phyloP scores from a whole-genome alignment of 2,329 filamentous ascomycete genomes.

The Trichoderma atrobrunneum region DNA sequence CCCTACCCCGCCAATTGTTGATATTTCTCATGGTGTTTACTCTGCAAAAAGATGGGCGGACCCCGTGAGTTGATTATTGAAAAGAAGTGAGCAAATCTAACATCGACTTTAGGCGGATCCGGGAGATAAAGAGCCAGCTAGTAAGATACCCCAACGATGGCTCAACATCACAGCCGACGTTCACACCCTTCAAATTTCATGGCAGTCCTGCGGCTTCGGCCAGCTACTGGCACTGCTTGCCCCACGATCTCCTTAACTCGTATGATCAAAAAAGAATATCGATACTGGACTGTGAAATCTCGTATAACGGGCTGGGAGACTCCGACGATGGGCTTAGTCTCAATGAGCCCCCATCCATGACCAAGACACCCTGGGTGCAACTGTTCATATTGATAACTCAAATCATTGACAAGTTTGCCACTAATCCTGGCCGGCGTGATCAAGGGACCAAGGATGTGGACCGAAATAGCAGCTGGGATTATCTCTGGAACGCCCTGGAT shows the following conservation, averaged over 20 bases:
- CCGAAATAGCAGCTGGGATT: neutral
- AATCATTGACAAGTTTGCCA: neutral
- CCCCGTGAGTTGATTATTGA: neutral
- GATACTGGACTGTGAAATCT: neutral
- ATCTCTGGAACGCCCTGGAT: neutral
- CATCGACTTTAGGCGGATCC: neutral
- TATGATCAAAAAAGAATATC: neutral
- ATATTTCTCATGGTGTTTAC: neutral
- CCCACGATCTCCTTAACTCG: neutral
- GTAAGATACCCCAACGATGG: neutral
- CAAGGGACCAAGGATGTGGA: neutral
- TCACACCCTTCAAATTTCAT: neutral
- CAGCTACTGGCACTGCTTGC: slow-evolving; percentile 7
- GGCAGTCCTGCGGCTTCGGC: neutral
- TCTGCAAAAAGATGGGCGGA: neutral
- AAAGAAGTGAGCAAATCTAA: neutral
- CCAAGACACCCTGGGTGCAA: neutral
- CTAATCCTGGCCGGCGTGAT: neutral
- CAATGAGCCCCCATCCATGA: neutral
- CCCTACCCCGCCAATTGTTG: neutral
- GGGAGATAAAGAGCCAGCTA: neutral
- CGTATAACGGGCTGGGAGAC: neutral
- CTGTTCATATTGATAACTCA: neutral
- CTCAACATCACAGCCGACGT: neutral
- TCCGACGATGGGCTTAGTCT: too few relatives aligned